These are phyloP conservation scores for Pachyrhizus erosus DNA, from an alignment of 306 rosid species.

Conservation along the genomic window DNA sequence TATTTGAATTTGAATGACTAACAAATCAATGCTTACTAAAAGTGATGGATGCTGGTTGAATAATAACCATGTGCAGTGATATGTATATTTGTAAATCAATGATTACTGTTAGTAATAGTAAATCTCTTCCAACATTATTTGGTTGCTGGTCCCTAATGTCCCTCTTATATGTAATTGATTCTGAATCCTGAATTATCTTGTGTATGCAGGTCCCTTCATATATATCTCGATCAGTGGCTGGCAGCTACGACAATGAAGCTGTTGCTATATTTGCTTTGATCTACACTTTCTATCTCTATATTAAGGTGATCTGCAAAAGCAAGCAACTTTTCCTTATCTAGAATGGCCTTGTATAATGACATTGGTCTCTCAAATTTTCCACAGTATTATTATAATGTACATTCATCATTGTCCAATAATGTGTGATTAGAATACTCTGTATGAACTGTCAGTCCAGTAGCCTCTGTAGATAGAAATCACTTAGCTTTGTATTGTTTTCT, in stretches of 20 bases:
- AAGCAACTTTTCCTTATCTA: conserved; percentile 4
- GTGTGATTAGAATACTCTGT: conserved; percentile 27
- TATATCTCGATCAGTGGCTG: conserved; percentile 99
- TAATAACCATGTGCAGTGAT: background rate
- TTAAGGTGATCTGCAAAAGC: conserved; percentile 67
- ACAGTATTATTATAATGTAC: background rate
- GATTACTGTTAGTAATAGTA: conserved; percentile 7
- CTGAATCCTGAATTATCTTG: conserved; percentile 30
- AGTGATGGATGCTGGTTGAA: conserved; percentile 16
- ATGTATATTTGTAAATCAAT: conserved; percentile 17
- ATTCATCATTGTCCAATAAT: conserved; percentile 13
- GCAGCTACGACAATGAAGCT: conserved; percentile 99
- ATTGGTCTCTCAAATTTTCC: conserved; percentile 26
- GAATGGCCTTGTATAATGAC: conserved; percentile 5
- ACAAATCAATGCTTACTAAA: background rate
- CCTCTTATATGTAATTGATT: conserved; percentile 29
- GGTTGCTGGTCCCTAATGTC: background rate
- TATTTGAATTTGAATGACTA: conserved; percentile 31
- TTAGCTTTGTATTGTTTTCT: conserved; percentile 29
- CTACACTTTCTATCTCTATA: conserved; percentile 94
- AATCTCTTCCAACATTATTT: conserved; percentile 23
- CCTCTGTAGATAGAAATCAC: conserved; percentile 14
- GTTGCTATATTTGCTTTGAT: conserved; percentile 99
- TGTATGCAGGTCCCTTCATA: conserved; percentile 89
- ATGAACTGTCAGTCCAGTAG: conserved; percentile 14